Percentiles rank a stretch among this genome's conserved stretches.
Evolutionary conservation across 1,284 basidiomycete species (phyloP).

Genomic region (Volvariella volvacea): DNA sequence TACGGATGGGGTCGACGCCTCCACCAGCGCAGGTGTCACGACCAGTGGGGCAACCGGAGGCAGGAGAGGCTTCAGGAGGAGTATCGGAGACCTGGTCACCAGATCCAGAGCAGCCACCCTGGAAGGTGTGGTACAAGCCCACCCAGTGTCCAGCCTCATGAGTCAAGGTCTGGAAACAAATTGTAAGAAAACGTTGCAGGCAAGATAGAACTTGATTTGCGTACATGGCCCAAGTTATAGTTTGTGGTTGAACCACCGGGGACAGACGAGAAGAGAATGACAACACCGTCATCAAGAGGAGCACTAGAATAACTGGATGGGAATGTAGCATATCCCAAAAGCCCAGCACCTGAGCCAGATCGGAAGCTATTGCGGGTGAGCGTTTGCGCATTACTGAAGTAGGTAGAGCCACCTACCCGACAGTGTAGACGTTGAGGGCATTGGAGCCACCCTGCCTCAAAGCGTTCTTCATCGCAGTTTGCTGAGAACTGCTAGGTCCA

Average conservation of each 20-base stretch:
- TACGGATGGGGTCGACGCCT: slow-evolving; percentile 31
- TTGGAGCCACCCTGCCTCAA: slow-evolving; percentile 35
- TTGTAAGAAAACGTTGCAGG: not conserved
- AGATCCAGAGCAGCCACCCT: slow-evolving; percentile 16
- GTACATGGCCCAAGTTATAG: slow-evolving; percentile 14
- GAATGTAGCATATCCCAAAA: slow-evolving; percentile 14
- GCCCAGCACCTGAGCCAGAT: not conserved
- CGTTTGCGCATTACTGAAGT: not conserved
- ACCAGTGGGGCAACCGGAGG: slow-evolving; percentile 31
- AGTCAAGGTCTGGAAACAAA: slow-evolving; percentile 11
- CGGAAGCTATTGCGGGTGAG: not conserved
- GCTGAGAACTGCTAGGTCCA: slow-evolving; percentile 29
- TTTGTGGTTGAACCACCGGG: slow-evolving; percentile 11
- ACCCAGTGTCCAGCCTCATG: slow-evolving; percentile 24
- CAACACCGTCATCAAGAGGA: slow-evolving; percentile 15
- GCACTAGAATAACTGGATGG: slow-evolving; percentile 14
- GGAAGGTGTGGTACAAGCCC: slow-evolving; percentile 22
- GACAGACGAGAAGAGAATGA: slow-evolving; percentile 11
- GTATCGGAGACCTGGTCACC: slow-evolving; percentile 22
- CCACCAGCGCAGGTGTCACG: slow-evolving; percentile 33
- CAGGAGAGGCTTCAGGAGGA: slow-evolving; percentile 15
- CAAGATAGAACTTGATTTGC: not conserved
- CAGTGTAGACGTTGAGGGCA: slow-evolving; percentile 46
- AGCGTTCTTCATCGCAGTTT: slow-evolving; percentile 44
- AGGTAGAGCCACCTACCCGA: slow-evolving; percentile 30